phyloP scores from a whole-genome alignment of 306 rosid species.

The Cucumis melo region DNA sequence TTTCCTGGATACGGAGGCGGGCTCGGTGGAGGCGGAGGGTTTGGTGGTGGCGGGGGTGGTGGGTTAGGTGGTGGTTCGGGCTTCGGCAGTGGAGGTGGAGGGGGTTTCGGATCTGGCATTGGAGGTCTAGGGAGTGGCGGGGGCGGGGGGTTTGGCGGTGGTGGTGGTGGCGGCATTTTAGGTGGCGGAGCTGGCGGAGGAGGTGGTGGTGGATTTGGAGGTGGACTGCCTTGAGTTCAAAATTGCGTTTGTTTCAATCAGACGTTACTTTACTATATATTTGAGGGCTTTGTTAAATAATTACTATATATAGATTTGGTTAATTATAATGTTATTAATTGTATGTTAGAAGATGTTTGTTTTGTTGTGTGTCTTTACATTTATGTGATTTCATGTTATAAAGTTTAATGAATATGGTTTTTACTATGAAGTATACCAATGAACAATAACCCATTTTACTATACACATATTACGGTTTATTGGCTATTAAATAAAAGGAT shows the following conservation, averaged over 20 bases:
- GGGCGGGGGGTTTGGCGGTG: conserved; percentile 17
- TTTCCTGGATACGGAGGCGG: conserved; percentile 21
- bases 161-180: conserved; percentile 8
- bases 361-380: neutral
- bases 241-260: neutral
- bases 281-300: too few species aligned
- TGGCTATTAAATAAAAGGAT: too few species aligned
- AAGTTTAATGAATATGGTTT: neutral
- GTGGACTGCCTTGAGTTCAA: conserved; percentile 6
- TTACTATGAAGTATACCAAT: neutral
- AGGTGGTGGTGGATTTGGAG: conserved; percentile 12
- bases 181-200: conserved; percentile 28
- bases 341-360: neutral
- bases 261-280: too few species aligned
- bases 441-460: neutral
- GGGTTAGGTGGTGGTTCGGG: conserved; percentile 39
- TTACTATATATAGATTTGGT: neutral
- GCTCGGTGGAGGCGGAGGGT: conserved; percentile 13
- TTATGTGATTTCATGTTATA: neutral
- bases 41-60: conserved; percentile 27
- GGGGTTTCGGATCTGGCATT: conserved; percentile 10
- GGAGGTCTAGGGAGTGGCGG: conserved; percentile 33
- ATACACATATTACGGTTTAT: too few species aligned
- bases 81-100: conserved; percentile 34
- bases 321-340: neutral